These are phyloP conservation scores for Sabuloglossum arenarium DNA, from an alignment of 495 filamentous ascomycete genomes.

Conservation along the genomic window DNA sequence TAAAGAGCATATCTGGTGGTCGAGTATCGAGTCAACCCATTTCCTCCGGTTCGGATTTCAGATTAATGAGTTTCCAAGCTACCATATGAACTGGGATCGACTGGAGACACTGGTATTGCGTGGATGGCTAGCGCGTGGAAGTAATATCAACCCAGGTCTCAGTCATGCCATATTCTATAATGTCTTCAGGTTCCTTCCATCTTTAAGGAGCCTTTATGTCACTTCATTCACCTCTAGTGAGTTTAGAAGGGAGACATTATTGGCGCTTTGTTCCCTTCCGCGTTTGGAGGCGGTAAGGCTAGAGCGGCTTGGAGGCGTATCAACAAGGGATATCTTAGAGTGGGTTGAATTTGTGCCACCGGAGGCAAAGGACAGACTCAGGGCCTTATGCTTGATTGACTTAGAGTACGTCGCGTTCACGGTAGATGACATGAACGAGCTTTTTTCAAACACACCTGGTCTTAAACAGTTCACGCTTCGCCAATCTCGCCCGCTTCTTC, in stretches of 20 bases:
- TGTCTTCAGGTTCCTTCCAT: background rate
- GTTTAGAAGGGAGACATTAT: background rate
- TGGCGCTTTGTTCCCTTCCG: background rate
- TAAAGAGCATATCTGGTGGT: conserved; percentile 1
- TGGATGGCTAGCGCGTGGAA: background rate
- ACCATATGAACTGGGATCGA: background rate
- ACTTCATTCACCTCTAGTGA: background rate
- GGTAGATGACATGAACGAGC: background rate
- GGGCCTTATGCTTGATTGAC: background rate
- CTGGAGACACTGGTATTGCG: background rate
- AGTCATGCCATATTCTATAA: background rate
- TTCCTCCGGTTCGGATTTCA: background rate
- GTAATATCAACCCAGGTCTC: background rate
- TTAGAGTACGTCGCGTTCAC: background rate
- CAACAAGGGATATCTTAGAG: background rate
- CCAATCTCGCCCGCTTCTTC: background rate
- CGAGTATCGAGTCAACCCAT: background rate
- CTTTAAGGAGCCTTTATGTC: background rate
- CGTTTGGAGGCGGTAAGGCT: background rate
- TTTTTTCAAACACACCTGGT: background rate
- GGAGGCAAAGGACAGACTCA: background rate
- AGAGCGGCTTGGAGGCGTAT: background rate
- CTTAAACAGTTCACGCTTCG: background rate
- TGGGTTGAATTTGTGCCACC: background rate
- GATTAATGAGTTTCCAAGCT: background rate